phyloP scores from a whole-genome alignment of 805 yeast species.

The Cyberlindnera nakhonratchasimensis region DNA sequence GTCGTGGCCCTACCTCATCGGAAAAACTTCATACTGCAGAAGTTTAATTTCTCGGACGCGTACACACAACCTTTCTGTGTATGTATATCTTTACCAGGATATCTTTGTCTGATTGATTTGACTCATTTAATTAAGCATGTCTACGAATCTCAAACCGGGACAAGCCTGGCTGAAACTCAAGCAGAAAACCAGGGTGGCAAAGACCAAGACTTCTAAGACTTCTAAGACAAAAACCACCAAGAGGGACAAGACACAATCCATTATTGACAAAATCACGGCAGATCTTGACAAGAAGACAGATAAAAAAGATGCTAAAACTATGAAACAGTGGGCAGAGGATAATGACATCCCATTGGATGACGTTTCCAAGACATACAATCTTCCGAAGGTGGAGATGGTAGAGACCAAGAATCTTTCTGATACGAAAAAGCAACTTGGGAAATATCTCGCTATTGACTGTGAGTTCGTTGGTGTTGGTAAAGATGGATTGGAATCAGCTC shows the following conservation, averaged over 20 bases:
- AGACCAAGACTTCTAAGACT: constrained; percentile 1
- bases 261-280: constrained; percentile 17
- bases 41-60: not conserved
- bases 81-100: too few relatives aligned
- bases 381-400: constrained; percentile 9
- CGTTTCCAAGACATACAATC: constrained; percentile 22
- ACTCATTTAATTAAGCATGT: too few relatives aligned
- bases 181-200: constrained; percentile 10
- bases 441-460: constrained; percentile 81
- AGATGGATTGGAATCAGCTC: constrained; percentile 62
- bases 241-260: constrained; percentile 13
- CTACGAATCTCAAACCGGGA: constrained; percentile 14
- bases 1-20: constrained; percentile 13
- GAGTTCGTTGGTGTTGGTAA: constrained; percentile 92
- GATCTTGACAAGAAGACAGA: constrained; percentile 14
- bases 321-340: constrained; percentile 28
- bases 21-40: constrained; percentile 2
- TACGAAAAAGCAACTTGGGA: constrained; percentile 53
- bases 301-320: constrained; percentile 3
- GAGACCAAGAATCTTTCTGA: constrained; percentile 21
- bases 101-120: too few relatives aligned
- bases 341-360: constrained; percentile 27
- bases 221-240: constrained; percentile 4
- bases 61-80: too few relatives aligned
- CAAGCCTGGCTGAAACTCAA: constrained; percentile 24